Conservation (phyloP, 2,329 filamentous ascomycete species). For the Sporothrix luriei region DNA sequence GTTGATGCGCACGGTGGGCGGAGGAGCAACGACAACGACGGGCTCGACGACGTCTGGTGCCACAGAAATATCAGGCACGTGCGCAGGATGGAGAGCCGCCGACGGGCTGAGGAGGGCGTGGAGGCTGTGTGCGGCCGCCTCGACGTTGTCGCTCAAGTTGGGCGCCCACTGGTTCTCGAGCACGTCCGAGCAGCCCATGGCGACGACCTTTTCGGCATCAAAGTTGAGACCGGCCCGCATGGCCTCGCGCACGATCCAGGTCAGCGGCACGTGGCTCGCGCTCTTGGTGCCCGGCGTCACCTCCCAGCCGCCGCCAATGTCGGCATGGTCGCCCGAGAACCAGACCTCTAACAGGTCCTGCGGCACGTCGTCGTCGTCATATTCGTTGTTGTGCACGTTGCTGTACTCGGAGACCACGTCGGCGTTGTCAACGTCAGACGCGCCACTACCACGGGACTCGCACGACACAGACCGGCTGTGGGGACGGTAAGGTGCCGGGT, state of each 20-base stretch:
- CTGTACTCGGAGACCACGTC: constrained; percentile 32
- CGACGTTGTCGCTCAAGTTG: constrained; percentile 13
- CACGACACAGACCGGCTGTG: constrained; percentile 44
- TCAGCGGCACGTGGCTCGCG: constrained; percentile 64
- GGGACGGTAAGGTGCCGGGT: constrained; percentile 49
- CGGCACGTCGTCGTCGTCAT: constrained; percentile 52
- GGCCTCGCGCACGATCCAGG: constrained; percentile 66
- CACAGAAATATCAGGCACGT: neutral
- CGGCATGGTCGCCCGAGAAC: constrained; percentile 78
- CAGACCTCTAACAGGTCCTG: constrained; percentile 80
- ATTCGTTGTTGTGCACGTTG: constrained; percentile 35
- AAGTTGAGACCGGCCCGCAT: constrained; percentile 68
- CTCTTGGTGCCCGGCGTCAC: constrained; percentile 59
- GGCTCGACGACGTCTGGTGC: neutral
- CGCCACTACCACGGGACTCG: constrained; percentile 31
- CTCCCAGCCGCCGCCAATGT: constrained; percentile 75
- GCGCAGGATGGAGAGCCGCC: neutral
- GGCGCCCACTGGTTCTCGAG: constrained; percentile 41
- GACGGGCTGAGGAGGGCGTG: neutral
- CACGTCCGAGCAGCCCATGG: constrained; percentile 62
- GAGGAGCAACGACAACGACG: neutral
- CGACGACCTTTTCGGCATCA: constrained; percentile 66
- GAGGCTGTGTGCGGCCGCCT: neutral
- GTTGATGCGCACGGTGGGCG: constrained; percentile 40
- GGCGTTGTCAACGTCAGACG: neutral